Percentiles rank a stretch among this genome's conserved stretches.
These are phyloP conservation scores for Chloridella minuta DNA, from an alignment of 352 stramenopile species.

Conservation along the genomic window DNA sequence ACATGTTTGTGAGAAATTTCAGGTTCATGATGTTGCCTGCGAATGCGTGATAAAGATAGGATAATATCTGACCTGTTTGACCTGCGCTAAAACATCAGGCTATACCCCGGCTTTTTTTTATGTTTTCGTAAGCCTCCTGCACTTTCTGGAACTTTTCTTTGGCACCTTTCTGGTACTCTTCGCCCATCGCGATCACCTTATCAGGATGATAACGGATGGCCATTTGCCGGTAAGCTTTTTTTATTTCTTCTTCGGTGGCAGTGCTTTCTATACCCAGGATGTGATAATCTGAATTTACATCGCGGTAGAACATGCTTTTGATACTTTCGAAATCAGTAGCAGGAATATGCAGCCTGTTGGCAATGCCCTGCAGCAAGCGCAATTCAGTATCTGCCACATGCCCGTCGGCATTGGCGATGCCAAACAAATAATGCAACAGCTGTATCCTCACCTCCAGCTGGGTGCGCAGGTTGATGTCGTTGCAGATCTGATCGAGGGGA, in stretches of 20 bases:
- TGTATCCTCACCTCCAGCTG: background rate
- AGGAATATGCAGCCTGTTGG: background rate
- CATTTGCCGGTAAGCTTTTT: background rate
- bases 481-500: background rate
- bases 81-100: too few relatives aligned
- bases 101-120: background rate
- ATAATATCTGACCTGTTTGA: too few relatives aligned
- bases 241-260: background rate
- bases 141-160: slow-evolving; percentile 6
- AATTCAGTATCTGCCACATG: background rate
- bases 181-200: background rate
- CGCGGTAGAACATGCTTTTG: background rate
- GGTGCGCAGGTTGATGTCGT: background rate
- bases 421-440: slow-evolving; percentile 1
- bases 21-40: too few relatives aligned
- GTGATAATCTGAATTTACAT: slow-evolving; percentile 1
- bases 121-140: background rate
- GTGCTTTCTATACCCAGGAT: background rate
- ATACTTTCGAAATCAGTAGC: background rate
- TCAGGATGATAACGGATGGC: background rate
- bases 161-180: background rate
- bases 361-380: background rate
- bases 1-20: too few relatives aligned
- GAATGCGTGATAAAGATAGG: too few relatives aligned
- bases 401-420: background rate